Evolutionary conservation across 148 eudicot species (phyloP), one percentile per base, ranked within the genome.

Genomic region (Vaccinium corymbosum): DNA sequence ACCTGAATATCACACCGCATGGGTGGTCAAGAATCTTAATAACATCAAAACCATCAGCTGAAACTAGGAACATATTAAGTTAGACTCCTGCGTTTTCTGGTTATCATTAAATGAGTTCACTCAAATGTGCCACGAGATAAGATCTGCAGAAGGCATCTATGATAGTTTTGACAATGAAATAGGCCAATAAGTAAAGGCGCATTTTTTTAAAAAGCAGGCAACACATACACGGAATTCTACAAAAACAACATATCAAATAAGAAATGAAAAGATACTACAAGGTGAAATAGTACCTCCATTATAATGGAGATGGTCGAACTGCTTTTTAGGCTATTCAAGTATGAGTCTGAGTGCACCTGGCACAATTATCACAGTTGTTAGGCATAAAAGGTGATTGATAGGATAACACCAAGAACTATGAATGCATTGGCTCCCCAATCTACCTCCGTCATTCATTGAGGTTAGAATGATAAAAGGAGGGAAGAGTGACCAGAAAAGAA

Each of bases 261-360:
- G 19, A 66, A 25, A 72, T 72, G 38, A 51, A 19, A 3, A n/a
- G 70, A 22, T 19, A 12, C 42, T 20, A 48, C 20, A 20, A 82
- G 51, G 76, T 78, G 35, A 29, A 48, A 19, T 19, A 70, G 79
- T 87, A 96, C 98, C 98, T 94, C 98, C 74, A 93, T 72, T 55
- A 96, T 91, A 15, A 84, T 83, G 85, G 98, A 90, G 61, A 96
- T 97, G 53, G 90, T 90, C 53, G 53, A 57, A 85, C 98, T 96
- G 87, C 89, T 90, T 76, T 91, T 93, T 59, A 96, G 90, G 86
- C 98, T 93, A 81, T 87, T 85, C 87, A 96, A 92, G 91, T 96
- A 96, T 52, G 89, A 85, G 73, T 96, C 89, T 53, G 98, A 87
- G 89, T 96, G 98, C 82, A 96, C 95, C 98, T 96, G 89, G 29